Evolutionary conservation across 163 green algal species (phyloP).

Genomic region (Coccomyxa subellipsoidea): DNA sequence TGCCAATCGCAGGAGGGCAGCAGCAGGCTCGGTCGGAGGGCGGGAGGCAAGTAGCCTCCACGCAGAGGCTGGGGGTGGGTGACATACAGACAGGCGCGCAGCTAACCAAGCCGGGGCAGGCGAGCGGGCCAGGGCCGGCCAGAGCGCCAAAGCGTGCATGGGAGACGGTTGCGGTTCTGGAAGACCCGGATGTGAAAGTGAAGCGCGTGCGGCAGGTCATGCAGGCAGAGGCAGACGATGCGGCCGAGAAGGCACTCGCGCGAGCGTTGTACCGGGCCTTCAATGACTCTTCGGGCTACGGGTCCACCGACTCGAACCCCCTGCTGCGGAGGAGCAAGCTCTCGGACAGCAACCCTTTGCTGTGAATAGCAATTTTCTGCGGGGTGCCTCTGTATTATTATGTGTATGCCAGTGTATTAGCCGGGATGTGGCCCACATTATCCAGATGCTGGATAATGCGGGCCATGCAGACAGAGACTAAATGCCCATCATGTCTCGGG

Average conservation of each 20-base stretch:
- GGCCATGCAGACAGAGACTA: too few species aligned
- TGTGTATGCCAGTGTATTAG: not conserved
- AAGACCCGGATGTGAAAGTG: not conserved
- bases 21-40: not conserved
- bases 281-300: conserved; percentile 24
- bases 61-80: not conserved
- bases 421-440: not conserved
- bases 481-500: too few species aligned
- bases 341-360: conserved; percentile 39
- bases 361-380: not conserved
- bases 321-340: conserved; percentile 41
- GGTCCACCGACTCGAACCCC: conserved; percentile 36
- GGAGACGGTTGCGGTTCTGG: not conserved
- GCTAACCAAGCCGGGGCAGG: not conserved
- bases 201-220: conserved; percentile 29
- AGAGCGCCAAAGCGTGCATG: not conserved
- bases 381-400: not conserved
- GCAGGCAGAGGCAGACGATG: conserved; percentile 38
- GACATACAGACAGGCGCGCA: not conserved
- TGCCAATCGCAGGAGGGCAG: too few species aligned
- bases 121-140: not conserved
- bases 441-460: too few species aligned
- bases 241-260: conserved; percentile 29
- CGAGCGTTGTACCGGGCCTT: conserved; percentile 39
- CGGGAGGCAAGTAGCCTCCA: not conserved